These are phyloP conservation scores for Knoxia roxburghii DNA, from an alignment of 257 asterid genomes.

Conservation along the genomic window DNA sequence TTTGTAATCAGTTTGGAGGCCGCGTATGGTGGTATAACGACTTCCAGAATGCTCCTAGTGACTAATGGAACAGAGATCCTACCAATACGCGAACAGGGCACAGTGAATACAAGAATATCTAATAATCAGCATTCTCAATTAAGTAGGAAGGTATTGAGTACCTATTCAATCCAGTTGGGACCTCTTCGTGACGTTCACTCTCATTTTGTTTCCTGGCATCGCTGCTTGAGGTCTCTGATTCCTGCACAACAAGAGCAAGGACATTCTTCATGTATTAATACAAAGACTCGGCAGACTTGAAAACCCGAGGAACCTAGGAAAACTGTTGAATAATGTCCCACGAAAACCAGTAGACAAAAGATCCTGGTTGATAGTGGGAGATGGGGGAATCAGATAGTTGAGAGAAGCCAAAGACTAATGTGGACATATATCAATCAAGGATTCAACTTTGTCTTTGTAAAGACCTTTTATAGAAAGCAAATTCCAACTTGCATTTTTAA, in stretches of 20 bases:
- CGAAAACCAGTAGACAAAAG: no score
- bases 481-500: background rate
- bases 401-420: background rate
- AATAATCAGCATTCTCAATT: background rate
- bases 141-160: slow-evolving; percentile 20
- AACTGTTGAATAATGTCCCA: background rate
- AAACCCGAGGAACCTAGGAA: background rate
- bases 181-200: slow-evolving; percentile 59
- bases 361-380: no score
- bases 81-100: slow-evolving; percentile 12
- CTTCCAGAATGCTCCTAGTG: slow-evolving; percentile 81
- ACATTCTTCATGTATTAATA: background rate
- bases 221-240: slow-evolving; percentile 33
- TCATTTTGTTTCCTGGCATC: slow-evolving; percentile 51
- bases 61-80: slow-evolving; percentile 72
- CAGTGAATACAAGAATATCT: background rate
- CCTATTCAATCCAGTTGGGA: slow-evolving; percentile 57
- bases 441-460: background rate
- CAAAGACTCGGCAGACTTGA: background rate
- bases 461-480: background rate
- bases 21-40: slow-evolving; percentile 78
- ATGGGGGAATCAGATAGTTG: background rate
- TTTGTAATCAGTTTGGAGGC: slow-evolving; percentile 61
- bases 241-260: slow-evolving; percentile 38
- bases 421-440: background rate